Percentiles rank a stretch among this genome's conserved stretches.
Conservation (phyloP, 164 flowering plant genomes). For the Tetracentron sinense region DNA sequence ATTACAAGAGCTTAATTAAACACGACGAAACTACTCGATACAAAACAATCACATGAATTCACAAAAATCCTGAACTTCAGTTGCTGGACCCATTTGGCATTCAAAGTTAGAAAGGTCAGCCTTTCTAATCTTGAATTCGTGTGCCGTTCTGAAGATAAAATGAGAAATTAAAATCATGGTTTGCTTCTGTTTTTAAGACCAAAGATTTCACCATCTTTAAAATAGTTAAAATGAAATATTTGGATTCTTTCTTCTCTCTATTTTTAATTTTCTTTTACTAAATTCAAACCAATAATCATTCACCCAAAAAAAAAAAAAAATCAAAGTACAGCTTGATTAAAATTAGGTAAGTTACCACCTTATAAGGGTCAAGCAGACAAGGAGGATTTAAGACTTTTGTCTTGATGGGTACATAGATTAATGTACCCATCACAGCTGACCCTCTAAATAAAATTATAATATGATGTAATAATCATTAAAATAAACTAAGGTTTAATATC, state of each 20-base stretch:
- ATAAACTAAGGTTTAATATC: neutral
- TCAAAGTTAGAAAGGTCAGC: slow-evolving; percentile 57
- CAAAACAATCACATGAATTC: neutral
- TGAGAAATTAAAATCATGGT: slow-evolving; percentile 16
- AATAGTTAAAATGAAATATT: neutral
- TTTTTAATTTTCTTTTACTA: slow-evolving; percentile 2
- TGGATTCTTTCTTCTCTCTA: neutral
- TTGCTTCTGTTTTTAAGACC: neutral
- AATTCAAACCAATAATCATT: slow-evolving; percentile 1
- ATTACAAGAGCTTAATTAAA: neutral
- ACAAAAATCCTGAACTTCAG: slow-evolving; percentile 41
- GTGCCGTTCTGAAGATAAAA: slow-evolving; percentile 53
- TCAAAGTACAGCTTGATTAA: slow-evolving; percentile 2
- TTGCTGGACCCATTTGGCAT: slow-evolving; percentile 32
- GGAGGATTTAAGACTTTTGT: slow-evolving; percentile 9
- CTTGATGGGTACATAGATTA: neutral
- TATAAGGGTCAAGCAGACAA: slow-evolving; percentile 12
- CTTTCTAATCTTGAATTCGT: slow-evolving; percentile 45
- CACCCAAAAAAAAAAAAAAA: no score
- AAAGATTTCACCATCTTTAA: neutral
- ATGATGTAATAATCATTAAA: neutral
- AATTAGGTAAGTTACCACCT: slow-evolving; percentile 66
- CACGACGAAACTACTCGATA: neutral
- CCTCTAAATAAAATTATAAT: neutral
- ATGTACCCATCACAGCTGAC: neutral